Percentiles rank a stretch among this genome's conserved stretches.
These are phyloP conservation scores for Penicillium sp. DNA, from an alignment of 2,329 filamentous ascomycete genomes.

Conservation along the genomic window DNA sequence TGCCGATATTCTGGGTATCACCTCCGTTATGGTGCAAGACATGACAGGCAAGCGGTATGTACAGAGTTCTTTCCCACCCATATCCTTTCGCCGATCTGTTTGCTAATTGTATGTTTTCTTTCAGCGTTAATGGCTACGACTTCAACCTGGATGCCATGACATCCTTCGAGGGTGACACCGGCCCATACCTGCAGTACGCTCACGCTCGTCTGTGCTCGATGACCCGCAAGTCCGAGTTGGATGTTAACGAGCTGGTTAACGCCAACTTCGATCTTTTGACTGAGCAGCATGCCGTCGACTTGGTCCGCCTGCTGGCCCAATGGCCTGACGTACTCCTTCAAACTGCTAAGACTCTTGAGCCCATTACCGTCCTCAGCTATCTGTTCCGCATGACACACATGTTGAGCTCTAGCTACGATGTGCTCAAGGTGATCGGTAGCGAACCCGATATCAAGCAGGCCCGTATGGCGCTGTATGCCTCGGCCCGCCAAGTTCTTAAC, in stretches of 20 bases:
- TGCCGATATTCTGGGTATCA: constrained; percentile 88
- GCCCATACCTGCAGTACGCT: constrained; percentile 64
- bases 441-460: constrained; percentile 59
- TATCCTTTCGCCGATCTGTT: constrained; percentile 35
- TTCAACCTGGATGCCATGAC: constrained; percentile 66
- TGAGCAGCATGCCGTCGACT: constrained; percentile 60
- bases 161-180: constrained; percentile 65
- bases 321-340: constrained; percentile 65
- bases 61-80: background rate
- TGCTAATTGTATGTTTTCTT: constrained; percentile 39
- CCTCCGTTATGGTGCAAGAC: constrained; percentile 95
- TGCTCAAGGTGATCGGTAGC: constrained; percentile 60
- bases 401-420: constrained; percentile 61
- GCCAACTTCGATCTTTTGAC: constrained; percentile 61
- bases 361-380: constrained; percentile 64
- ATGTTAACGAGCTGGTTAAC: constrained; percentile 48
- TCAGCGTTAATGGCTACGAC: constrained; percentile 62
- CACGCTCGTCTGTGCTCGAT: constrained; percentile 60
- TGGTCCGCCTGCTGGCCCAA: constrained; percentile 60
- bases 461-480: constrained; percentile 61
- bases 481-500: constrained; percentile 60
- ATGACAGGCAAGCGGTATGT: constrained; percentile 87
- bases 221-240: constrained; percentile 54
- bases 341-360: constrained; percentile 65
- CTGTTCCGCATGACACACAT: constrained; percentile 66